Evolutionary conservation across 768 basidiomycete species (phyloP).

Genomic region (Lactifluus piperatus): DNA sequence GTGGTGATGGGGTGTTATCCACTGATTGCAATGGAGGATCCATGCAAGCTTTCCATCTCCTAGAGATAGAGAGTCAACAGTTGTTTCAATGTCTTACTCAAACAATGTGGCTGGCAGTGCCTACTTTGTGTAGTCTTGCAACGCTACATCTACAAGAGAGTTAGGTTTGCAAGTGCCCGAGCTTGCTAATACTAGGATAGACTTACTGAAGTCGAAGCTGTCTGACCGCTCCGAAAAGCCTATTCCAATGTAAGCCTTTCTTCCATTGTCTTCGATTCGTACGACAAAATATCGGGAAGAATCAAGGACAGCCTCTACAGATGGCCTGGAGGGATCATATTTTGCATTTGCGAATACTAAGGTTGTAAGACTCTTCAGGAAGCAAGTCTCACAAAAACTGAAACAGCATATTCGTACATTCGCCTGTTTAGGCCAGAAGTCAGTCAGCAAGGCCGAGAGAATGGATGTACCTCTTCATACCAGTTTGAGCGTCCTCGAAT

Average conservation of each 20-base stretch:
- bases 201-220: conserved; percentile 87
- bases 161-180: conserved; percentile 3
- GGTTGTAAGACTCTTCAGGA: conserved; percentile 1
- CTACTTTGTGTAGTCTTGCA: conserved; percentile 83
- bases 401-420: conserved; percentile 42
- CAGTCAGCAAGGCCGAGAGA: neutral
- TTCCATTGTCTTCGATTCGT: conserved; percentile 79
- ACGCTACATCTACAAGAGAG: conserved; percentile 56
- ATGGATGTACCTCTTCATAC: conserved; percentile 38
- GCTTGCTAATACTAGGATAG: neutral
- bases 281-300: conserved; percentile 94
- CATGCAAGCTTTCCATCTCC: conserved; percentile 17
- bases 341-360: conserved; percentile 81
- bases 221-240: conserved; percentile 85
- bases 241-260: conserved; percentile 89
- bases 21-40: conserved; percentile 37
- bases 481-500: conserved; percentile 74
- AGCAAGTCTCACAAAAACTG: neutral
- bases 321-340: conserved; percentile 70
- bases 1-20: conserved; percentile 47
- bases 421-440: conserved; percentile 35
- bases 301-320: conserved; percentile 92
- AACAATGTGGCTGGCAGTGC: neutral
- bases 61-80: neutral
- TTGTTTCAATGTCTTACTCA: neutral